Percentiles rank a stretch among this genome's conserved stretches.
phyloP scores from a whole-genome alignment of 495 filamentous ascomycete genomes.

The Schizothecium vesticola region DNA sequence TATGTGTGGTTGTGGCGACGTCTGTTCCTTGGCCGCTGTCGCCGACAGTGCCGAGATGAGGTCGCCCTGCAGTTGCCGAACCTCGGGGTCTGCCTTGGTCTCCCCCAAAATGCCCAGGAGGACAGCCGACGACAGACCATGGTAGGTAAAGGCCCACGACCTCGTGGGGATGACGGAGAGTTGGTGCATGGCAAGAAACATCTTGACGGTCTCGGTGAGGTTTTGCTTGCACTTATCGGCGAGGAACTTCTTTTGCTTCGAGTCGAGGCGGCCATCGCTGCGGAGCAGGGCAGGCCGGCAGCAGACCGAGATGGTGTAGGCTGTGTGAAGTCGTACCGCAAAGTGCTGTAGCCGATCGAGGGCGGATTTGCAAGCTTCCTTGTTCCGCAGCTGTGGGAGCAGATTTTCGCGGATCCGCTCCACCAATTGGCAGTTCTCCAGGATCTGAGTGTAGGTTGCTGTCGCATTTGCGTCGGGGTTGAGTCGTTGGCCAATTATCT shows the following conservation, averaged over 20 bases:
- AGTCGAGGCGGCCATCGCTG: slow-evolving; percentile 34
- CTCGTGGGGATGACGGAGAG: slow-evolving; percentile 58
- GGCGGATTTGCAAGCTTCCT: slow-evolving; percentile 50
- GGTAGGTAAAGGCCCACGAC: slow-evolving; percentile 63
- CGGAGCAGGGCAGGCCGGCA: slow-evolving; percentile 50
- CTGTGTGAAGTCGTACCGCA: slow-evolving; percentile 49
- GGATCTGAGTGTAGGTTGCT: slow-evolving; percentile 42
- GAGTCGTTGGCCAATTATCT: slow-evolving; percentile 45
- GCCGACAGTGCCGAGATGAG: slow-evolving; percentile 51
- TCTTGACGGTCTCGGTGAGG: slow-evolving; percentile 59
- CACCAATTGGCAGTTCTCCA: slow-evolving; percentile 43
- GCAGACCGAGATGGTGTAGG: slow-evolving; percentile 50
- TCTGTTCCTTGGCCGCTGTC: slow-evolving; percentile 48
- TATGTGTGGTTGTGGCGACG: slow-evolving; percentile 41
- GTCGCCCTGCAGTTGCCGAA: slow-evolving; percentile 51
- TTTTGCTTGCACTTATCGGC: slow-evolving; percentile 56
- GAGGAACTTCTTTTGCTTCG: slow-evolving; percentile 41
- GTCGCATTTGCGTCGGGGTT: slow-evolving; percentile 46
- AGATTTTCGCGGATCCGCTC: slow-evolving; percentile 44
- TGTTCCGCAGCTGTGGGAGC: slow-evolving; percentile 38
- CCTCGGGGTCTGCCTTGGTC: slow-evolving; percentile 50
- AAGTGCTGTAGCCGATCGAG: slow-evolving; percentile 51
- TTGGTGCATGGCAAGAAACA: slow-evolving; percentile 64
- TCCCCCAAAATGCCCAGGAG: slow-evolving; percentile 61
- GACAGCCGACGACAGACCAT: slow-evolving; percentile 59